Base-by-base conservation (phyloP, 2,329 filamentous ascomycete genomes). In the Cladobotryum protrusum region DNA sequence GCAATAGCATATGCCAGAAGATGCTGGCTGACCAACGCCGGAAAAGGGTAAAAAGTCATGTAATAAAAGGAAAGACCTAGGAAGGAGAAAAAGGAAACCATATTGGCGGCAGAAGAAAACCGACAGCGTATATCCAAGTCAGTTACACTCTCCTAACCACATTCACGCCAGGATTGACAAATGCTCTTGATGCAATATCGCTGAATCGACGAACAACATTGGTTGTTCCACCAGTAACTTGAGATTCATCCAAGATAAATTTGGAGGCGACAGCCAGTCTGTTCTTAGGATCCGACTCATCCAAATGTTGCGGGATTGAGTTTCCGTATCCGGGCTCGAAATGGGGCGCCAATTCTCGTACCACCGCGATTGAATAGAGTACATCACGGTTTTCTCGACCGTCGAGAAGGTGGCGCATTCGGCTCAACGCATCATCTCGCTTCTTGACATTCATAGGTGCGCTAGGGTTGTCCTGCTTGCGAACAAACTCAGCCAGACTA, bases 371-470 rank as follows among this genome's bases (percentile, higher is more conserved):
- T 0, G 88, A 93, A 68, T 96, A 96, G 50, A 96, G 80, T 15
- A 96, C 85, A 64, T 96, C 90, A 47, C 91, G 83, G 61, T 92
- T 93, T 69, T 96, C 91, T 19, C 85, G 80, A 43, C 86, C 86
- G 57, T 89, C 86, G 12, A 96, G 76, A 18, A 92, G 75, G 49
- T 77, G 77, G 32, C 89, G 83, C 66, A 89, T 80, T 46, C 77
- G 76, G 4, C 67, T 68, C 29, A 96, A 72, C 1, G 81, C 78
- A 20, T 82, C 77, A 47, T 90, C 85, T 34, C 89, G 79, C 48
- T 74, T 58, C 76, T 81, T 51, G 69, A 71, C 51, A 61, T 63
- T 56, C 24, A 56, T 52, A 2, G 61, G 62, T 5, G 77, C 71
- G 32, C 70, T 70, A 43, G 77, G 72, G 35, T 83, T 77, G 52